Base-by-base conservation (phyloP, 2,329 filamentous ascomycete genomes). In the Pseudogymnoascus sp. region DNA sequence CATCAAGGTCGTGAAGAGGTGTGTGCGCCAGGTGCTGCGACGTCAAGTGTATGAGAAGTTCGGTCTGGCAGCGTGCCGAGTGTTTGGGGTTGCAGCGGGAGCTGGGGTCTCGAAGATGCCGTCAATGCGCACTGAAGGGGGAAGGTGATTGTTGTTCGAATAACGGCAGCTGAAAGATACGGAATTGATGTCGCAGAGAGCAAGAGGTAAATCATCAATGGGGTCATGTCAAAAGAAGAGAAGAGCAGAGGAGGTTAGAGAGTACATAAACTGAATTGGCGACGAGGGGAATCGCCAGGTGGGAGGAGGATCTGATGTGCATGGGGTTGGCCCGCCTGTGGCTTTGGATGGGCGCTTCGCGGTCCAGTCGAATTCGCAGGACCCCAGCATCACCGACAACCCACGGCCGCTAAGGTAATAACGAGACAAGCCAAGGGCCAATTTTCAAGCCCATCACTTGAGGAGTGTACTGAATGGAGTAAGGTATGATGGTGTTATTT, bases 31-130 rank as follows among this genome's bases (percentile, higher is more conserved):
- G 28, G 28, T 8, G 50, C 3, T 62, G 61, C 43, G 61, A 62
- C 61, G 61, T 62, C 10, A 4, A 38, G 35, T 62, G 61, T 62
- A 62, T 62, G 61, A 62, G 41, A 62, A 60, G 33, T 60, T 60
- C 59, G 59, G 33, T 41, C 33, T 60, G 59, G 59, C 59, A 56
- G 46, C 46, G 46, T 56, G 46, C 46, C 46, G 46, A 56, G 46
- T 33, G 59, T 60, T 60, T 60, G 59, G 37, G 59, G 33, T 38
- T 60, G 59, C 38, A 26, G 19, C 24, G 38, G 59, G 14, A 38
- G 33, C 33, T 33, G 8, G 33, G 22, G 33, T 60, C n/a, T 38
- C 16, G 12, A 38, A 24, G 35, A 40, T 40, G 59, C 35, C 19
- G 59, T 60, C 59, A 40, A 60, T 60, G 59, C 59, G 59, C 59